Conservation (phyloP, 2,329 filamentous ascomycete genomes). For the Aspergillus pseudoterreus region DNA sequence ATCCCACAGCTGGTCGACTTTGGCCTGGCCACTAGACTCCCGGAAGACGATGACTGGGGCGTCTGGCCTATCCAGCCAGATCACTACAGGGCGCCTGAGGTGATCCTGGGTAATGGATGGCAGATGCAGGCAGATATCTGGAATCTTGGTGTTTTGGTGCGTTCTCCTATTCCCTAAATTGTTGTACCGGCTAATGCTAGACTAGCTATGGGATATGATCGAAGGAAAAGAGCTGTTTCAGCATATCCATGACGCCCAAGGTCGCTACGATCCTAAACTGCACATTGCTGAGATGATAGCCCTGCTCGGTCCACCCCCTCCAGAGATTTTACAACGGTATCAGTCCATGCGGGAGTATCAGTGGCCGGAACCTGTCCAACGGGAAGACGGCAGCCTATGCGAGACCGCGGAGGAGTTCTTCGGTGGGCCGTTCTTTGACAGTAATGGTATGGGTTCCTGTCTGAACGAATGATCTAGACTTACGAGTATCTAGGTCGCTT, state of each 20-base stretch:
- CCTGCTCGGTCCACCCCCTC: constrained; percentile 38
- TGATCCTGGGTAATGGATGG: constrained; percentile 38
- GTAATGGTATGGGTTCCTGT: constrained; percentile 22
- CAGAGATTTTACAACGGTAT: constrained; percentile 33
- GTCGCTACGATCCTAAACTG: constrained; percentile 28
- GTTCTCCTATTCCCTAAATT: constrained; percentile 14
- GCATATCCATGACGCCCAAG: constrained; percentile 31
- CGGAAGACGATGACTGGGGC: constrained; percentile 41
- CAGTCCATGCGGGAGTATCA: constrained; percentile 25
- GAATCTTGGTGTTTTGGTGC: constrained; percentile 38
- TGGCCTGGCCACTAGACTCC: constrained; percentile 32
- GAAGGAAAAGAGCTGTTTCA: constrained; percentile 36
- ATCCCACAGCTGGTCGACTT: constrained; percentile 36
- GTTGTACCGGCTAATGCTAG: constrained; percentile 20
- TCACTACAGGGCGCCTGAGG: constrained; percentile 40
- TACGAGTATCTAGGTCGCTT: constrained; percentile 24
- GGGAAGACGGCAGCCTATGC: constrained; percentile 28
- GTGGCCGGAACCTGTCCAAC: constrained; percentile 28
- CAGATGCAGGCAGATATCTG: constrained; percentile 39
- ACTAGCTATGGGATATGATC: constrained; percentile 37
- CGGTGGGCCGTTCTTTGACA: constrained; percentile 35
- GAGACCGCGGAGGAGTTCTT: constrained; percentile 33
- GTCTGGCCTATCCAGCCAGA: constrained; percentile 43
- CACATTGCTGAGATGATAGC: constrained; percentile 40
- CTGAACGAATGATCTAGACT: constrained; percentile 11